phyloP scores from a whole-genome alignment of 192 early-diverging fungal species.

The Linderina pennispora region DNA sequence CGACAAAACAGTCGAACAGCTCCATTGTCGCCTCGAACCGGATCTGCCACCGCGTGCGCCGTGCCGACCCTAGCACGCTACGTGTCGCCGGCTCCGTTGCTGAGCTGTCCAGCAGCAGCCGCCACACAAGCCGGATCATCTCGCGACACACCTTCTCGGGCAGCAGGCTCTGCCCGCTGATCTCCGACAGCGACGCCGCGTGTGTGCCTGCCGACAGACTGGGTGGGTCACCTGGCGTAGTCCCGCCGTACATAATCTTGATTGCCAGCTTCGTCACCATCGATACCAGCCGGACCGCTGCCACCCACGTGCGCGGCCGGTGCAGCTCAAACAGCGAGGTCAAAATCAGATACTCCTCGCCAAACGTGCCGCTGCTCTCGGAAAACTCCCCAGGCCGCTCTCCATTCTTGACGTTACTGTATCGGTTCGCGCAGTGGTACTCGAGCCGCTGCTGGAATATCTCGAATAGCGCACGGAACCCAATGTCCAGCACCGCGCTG shows the following conservation, averaged over 20 bases:
- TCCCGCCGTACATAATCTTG: conserved; percentile 39
- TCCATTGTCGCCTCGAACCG: conserved; percentile 44
- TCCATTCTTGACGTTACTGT: conserved; percentile 2
- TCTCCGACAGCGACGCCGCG: conserved; percentile 37
- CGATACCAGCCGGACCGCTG: conserved; percentile 36
- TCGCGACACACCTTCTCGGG: conserved; percentile 42
- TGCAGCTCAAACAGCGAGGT: conserved; percentile 36
- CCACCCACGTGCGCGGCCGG: conserved; percentile 42
- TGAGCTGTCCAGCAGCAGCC: conserved; percentile 38
- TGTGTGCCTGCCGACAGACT: conserved; percentile 34
- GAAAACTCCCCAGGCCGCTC: not conserved
- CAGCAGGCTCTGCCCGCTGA: conserved; percentile 29
- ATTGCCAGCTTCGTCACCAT: conserved; percentile 40
- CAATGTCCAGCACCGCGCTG: conserved; percentile 39
- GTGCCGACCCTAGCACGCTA: conserved; percentile 33
- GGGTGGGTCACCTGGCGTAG: conserved; percentile 13
- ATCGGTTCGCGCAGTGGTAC: conserved; percentile 40
- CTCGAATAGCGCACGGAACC: conserved; percentile 39
- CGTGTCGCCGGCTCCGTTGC: conserved; percentile 20
- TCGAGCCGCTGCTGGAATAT: conserved; percentile 33
- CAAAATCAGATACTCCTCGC: conserved; percentile 39
- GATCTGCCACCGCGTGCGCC: conserved; percentile 47
- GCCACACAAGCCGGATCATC: conserved; percentile 37
- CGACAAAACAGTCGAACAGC: conserved; percentile 43
- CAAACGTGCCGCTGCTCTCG: conserved; percentile 23